Percentiles rank a stretch among this genome's conserved stretches.
phyloP scores from a whole-genome alignment of 257 asterid species.

The Solanum paucissectum region DNA sequence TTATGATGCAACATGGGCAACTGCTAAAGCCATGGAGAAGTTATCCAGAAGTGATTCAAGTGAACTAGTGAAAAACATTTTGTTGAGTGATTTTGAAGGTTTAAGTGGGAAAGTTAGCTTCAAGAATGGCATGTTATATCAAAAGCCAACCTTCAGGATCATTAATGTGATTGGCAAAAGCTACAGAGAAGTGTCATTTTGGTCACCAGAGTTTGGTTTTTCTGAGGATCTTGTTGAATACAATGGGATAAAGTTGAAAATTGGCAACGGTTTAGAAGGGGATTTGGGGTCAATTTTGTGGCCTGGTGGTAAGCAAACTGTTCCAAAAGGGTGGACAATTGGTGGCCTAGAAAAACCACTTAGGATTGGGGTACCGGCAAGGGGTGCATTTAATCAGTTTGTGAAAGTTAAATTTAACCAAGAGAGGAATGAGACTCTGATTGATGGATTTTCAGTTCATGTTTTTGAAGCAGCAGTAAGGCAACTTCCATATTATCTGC shows the following conservation, averaged over 20 bases:
- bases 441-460: conserved; percentile 43
- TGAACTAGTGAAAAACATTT: not conserved
- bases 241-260: not conserved
- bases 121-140: conserved; percentile 24
- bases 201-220: conserved; percentile 45
- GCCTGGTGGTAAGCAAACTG: conserved; percentile 42
- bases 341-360: conserved; percentile 32
- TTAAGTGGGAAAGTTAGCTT: conserved; percentile 40
- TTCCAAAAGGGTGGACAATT: conserved; percentile 32
- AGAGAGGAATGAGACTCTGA: conserved; percentile 9
- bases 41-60: conserved; percentile 2
- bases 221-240: not conserved
- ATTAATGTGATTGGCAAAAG: conserved; percentile 49
- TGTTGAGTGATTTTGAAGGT: conserved; percentile 29
- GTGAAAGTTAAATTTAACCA: conserved; percentile 32
- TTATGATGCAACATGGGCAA: conserved; percentile 35
- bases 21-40: conserved; percentile 16
- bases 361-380: conserved; percentile 46
- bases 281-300: conserved; percentile 32
- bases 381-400: conserved; percentile 40
- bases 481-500: conserved; percentile 30
- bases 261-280: not conserved
- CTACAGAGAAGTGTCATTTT: conserved; percentile 30
- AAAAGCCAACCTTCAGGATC: conserved; percentile 26
- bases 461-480: conserved; percentile 49